These are phyloP conservation scores for Neurospora sp. DNA, from an alignment of 495 filamentous ascomycete species.

Conservation along the genomic window DNA sequence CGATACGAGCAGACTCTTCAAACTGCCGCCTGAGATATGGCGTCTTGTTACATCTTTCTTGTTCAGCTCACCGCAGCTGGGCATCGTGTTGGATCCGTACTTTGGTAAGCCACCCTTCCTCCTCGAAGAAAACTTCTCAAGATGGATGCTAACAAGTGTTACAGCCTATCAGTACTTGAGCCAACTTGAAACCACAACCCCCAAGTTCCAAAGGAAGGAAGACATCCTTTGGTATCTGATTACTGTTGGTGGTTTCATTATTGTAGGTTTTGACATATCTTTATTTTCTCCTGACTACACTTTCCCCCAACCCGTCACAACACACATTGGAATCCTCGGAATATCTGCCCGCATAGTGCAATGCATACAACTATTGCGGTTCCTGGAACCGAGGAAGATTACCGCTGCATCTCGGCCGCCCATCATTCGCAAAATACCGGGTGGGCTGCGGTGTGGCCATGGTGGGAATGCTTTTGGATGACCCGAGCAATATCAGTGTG, in stretches of 20 bases:
- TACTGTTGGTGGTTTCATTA: slow-evolving; percentile 30
- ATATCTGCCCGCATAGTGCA: slow-evolving; percentile 93
- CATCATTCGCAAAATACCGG: slow-evolving; percentile 72
- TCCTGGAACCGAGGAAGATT: slow-evolving; percentile 97
- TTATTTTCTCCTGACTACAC: background rate
- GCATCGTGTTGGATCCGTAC: slow-evolving; percentile 74
- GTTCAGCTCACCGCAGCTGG: slow-evolving; percentile 51
- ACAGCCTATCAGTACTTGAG: slow-evolving; percentile 33
- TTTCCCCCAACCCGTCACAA: background rate
- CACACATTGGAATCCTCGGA: slow-evolving; percentile 48
- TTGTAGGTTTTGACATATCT: slow-evolving; percentile 29
- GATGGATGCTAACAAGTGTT: background rate
- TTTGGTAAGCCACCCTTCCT: slow-evolving; percentile 45
- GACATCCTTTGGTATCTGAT: slow-evolving; percentile 41
- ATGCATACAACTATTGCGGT: slow-evolving; percentile 70
- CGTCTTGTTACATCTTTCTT: slow-evolving; percentile 59
- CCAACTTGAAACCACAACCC: slow-evolving; percentile 30
- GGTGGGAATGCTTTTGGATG: slow-evolving; percentile 90
- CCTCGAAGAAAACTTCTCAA: background rate
- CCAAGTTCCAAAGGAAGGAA: slow-evolving; percentile 34
- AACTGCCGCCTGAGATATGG: slow-evolving; percentile 49
- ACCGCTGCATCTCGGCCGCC: slow-evolving; percentile 66
- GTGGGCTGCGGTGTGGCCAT: slow-evolving; percentile 69
- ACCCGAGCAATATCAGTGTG: slow-evolving; percentile 54
- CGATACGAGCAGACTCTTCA: slow-evolving; percentile 43